Evolutionary conservation across 768 basidiomycete genomes (phyloP), one percentile per base, ranked within the genome.

Genomic region (Coprinellus aureogranulatus): DNA sequence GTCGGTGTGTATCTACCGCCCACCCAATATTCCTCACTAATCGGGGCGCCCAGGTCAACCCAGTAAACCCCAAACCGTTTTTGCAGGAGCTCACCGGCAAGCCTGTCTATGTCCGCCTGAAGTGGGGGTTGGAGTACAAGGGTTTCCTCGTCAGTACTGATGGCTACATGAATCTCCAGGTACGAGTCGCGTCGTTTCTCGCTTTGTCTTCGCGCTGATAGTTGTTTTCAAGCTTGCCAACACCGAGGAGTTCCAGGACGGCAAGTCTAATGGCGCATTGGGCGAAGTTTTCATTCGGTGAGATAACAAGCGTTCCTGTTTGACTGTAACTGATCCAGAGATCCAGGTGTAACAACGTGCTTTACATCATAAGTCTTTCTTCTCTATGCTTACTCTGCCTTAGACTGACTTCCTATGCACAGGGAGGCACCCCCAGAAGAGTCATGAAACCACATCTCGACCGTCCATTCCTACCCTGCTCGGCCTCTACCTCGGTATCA

Each of bases 111-210:
- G 97, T 98, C 61, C 85, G 86, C 59, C 84, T 99, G 68, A 99
- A 99, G 78, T 99, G 97, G 97, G 97, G 97, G 60, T 81, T 98
- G 51, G 94, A 98, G 70, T 98, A 98, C 82, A 97, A 94, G 78
- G 97, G 97, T 42, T 99, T 97, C 78, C 83, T 99, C 61, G 97
- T 99, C 63, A 95, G 92, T 67, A 98, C 97, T 6, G 97, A 99
- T 74, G 93, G 93, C 12, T 99, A 97, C 77, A 98, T 98, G 97
- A 99, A 99, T 72, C 84, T 99, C 47, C 97, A 99, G 81, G 96
- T 92, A 65, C 59, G 77, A 70, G 34, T 58, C 31, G 51, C 54
- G 11, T 20, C 8, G 52, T 39, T 3, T 39, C 50, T 28, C 12
- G 40, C n/a, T 44, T 34, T 26, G 39, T 16, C 22, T 52, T 11